Percentiles rank a stretch among this genome's conserved stretches.
These are phyloP conservation scores for Wickerhamomyces pijperi DNA, from an alignment of 805 yeast genomes.

Conservation along the genomic window DNA sequence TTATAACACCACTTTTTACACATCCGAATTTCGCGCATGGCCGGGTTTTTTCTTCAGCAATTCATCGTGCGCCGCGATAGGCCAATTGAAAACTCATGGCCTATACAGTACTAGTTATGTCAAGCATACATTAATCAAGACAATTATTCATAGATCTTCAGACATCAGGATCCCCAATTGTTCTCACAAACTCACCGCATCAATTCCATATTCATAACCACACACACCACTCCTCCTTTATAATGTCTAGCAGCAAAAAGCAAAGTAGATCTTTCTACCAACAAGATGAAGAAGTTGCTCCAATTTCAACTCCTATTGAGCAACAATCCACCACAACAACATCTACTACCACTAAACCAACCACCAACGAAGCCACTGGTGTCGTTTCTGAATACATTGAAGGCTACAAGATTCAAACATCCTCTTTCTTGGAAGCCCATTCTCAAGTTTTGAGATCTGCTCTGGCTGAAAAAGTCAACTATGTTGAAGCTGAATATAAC, in stretches of 20 bases:
- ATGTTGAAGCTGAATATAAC: constrained; percentile 14
- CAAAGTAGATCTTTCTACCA: not conserved
- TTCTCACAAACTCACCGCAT: too few species aligned
- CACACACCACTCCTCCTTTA: too few species aligned
- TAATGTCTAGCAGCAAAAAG: not conserved
- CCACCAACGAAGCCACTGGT: not conserved
- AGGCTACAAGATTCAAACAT: constrained; percentile 17
- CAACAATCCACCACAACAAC: not conserved
- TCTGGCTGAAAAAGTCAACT: constrained; percentile 9
- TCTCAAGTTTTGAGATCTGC: constrained; percentile 9
- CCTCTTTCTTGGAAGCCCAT: constrained; percentile 13
- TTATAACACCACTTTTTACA: too few species aligned
- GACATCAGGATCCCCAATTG: too few species aligned
- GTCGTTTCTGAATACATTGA: constrained; percentile 12
- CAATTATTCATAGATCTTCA: too few species aligned
- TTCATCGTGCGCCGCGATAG: not conserved
- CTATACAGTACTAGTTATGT: too few species aligned
- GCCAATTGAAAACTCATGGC: not conserved
- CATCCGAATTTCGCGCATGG: too few species aligned
- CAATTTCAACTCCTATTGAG: too few species aligned
- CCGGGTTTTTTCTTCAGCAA: not conserved
- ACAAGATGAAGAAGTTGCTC: not conserved
- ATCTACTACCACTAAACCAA: not conserved
- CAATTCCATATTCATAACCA: too few species aligned
- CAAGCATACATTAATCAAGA: too few species aligned